phyloP scores from a whole-genome alignment of 306 rosid species.

The Prinsepia uniflora region DNA sequence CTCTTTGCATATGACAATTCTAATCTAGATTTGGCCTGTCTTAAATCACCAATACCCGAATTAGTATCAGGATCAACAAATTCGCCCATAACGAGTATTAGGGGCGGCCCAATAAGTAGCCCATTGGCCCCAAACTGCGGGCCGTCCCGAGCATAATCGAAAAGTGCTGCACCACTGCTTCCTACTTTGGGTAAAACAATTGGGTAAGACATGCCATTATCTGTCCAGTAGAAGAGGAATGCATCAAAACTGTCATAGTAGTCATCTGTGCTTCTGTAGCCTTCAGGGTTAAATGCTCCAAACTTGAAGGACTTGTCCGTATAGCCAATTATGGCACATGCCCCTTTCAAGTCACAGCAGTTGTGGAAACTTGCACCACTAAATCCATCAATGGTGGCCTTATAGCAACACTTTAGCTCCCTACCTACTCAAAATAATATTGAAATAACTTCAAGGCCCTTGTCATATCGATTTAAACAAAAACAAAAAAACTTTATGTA shows the following conservation, averaged over 20 bases:
- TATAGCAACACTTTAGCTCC: slow-evolving; percentile 85
- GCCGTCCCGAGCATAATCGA: slow-evolving; percentile 56
- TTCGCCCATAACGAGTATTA: slow-evolving; percentile 51
- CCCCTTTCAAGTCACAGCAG: slow-evolving; percentile 85
- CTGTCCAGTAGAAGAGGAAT: slow-evolving; percentile 63
- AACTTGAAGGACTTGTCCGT: slow-evolving; percentile 78
- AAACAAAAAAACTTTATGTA: no score
- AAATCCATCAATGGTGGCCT: slow-evolving; percentile 74
- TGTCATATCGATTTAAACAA: neutral
- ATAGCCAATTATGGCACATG: slow-evolving; percentile 82
- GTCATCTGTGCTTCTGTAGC: slow-evolving; percentile 92
- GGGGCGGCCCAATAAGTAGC: slow-evolving; percentile 59
- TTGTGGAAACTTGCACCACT: slow-evolving; percentile 73
- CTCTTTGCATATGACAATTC: slow-evolving; percentile 92
- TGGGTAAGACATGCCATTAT: slow-evolving; percentile 30
- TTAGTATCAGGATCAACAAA: slow-evolving; percentile 53
- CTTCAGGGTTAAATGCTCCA: slow-evolving; percentile 93
- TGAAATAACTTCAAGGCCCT: neutral
- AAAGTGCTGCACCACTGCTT: slow-evolving; percentile 56
- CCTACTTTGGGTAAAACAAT: slow-evolving; percentile 46
- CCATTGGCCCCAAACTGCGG: slow-evolving; percentile 91
- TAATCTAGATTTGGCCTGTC: slow-evolving; percentile 80
- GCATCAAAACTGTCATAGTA: slow-evolving; percentile 84
- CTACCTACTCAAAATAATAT: slow-evolving; percentile 44
- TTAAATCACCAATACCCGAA: slow-evolving; percentile 59